Evolutionary conservation across 73 alveolate genomes (phyloP).

Genomic region (Durusdinium trenchii): DNA sequence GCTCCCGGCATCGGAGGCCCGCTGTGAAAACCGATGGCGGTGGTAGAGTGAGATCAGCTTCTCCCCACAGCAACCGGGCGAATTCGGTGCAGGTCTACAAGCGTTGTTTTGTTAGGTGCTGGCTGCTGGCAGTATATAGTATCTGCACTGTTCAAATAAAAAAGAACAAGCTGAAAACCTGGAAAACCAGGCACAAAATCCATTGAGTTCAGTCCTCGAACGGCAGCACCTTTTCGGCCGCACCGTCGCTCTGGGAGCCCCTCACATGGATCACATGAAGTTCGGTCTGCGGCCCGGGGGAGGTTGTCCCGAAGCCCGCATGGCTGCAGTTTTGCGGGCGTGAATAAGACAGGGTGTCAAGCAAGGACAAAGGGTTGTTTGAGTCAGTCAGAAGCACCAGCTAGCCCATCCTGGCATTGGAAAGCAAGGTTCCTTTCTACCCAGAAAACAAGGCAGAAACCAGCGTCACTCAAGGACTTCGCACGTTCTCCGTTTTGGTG

Average conservation of each 20-base stretch:
- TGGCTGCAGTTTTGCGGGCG: conserved; percentile 4
- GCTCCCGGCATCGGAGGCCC: not conserved
- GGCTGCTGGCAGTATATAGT: not conserved
- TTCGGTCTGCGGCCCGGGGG: conserved; percentile 50
- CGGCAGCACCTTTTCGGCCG: not conserved
- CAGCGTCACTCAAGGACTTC: too few relatives aligned
- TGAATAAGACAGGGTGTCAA: not conserved
- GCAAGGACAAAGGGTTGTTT: not conserved
- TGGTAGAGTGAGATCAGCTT: too few relatives aligned
- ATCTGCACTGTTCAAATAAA: not conserved
- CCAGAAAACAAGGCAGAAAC: too few relatives aligned
- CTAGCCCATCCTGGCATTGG: too few relatives aligned
- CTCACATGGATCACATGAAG: conserved; percentile 7
- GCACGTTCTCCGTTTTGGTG: too few relatives aligned
- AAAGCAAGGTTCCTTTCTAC: too few relatives aligned
- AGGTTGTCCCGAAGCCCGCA: conserved; percentile 64
- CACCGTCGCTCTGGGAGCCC: not conserved
- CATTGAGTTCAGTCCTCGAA: too few relatives aligned
- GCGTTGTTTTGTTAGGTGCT: not conserved
- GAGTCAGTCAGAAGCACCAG: not conserved
- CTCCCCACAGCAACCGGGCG: not conserved
- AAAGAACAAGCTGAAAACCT: not conserved
- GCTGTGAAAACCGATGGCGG: not conserved
- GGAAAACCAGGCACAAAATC: not conserved
- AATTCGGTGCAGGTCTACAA: not conserved